phyloP scores from a whole-genome alignment of 106 monocot species.

The Acorus gramineus region DNA sequence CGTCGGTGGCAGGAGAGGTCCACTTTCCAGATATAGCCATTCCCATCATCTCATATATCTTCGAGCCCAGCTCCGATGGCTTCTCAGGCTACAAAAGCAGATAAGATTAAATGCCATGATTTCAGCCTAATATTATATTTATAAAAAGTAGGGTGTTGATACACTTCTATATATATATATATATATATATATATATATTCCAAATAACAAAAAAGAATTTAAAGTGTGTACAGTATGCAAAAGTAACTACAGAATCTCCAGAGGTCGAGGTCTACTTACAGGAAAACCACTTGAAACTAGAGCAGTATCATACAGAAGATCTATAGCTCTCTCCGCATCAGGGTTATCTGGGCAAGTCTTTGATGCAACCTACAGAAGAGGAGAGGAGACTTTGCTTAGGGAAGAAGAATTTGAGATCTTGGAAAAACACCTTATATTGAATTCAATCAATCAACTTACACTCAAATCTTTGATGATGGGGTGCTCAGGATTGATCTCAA shows the following conservation, averaged over 20 bases:
- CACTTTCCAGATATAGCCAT: slow-evolving; percentile 53
- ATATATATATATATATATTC: too few species aligned
- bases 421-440: not conserved
- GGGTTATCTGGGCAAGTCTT: slow-evolving; percentile 48
- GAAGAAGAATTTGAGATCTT: not conserved
- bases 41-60: slow-evolving; percentile 97
- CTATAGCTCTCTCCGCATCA: slow-evolving; percentile 71
- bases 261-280: slow-evolving; percentile 33
- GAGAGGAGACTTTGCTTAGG: not conserved
- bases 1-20: slow-evolving; percentile 13
- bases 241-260: too few species aligned
- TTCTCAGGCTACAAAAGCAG: slow-evolving; percentile 68
- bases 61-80: slow-evolving; percentile 67
- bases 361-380: slow-evolving; percentile 47
- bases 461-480: slow-evolving; percentile 71
- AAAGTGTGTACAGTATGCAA: too few species aligned
- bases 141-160: too few species aligned
- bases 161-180: too few species aligned
- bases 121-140: too few species aligned
- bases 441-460: slow-evolving; percentile 32
- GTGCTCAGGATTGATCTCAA: slow-evolving; percentile 96
- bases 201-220: too few species aligned
- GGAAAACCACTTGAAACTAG: slow-evolving; percentile 90
- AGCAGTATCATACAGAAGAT: slow-evolving; percentile 85
- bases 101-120: not conserved